A percentile compares a stretch with the other conserved stretches of the same genome.
phyloP scores from a whole-genome alignment of 169 alveolate genomes.

The Eimeria acervulina region DNA sequence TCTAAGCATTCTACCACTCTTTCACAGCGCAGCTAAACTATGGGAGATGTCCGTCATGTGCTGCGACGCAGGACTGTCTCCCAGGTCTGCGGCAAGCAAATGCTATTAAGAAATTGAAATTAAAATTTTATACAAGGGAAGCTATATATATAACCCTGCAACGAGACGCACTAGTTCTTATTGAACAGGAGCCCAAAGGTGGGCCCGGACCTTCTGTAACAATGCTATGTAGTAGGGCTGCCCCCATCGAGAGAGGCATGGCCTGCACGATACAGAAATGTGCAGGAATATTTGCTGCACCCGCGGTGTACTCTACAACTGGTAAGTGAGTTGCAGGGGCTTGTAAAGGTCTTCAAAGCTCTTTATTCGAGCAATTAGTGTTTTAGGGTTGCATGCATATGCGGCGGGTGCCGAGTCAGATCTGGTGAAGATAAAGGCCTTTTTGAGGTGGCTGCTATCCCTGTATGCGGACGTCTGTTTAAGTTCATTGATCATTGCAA shows the following conservation, averaged over 20 bases:
- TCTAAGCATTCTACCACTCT: no score
- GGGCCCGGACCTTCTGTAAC: neutral
- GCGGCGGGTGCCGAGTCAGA: neutral
- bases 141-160: neutral
- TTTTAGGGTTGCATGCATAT: neutral
- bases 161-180: neutral
- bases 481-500: neutral
- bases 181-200: neutral
- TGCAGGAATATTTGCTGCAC: neutral
- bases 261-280: no score
- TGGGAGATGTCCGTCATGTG: no score
- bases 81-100: no score
- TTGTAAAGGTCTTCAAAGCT: neutral
- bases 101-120: neutral
- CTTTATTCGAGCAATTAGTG: neutral
- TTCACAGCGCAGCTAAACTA: no score
- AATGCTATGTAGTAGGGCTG: neutral
- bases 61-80: no score
- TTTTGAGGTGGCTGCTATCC: neutral
- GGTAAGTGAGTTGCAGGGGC: neutral
- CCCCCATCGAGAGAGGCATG: neutral
- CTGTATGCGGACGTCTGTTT: neutral
- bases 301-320: neutral
- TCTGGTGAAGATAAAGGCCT: neutral
- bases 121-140: no score